A percentile compares a stretch with the other conserved stretches of the same genome.
Evolutionary conservation across 73 alveolate genomes (phyloP).

Genomic region (Symbiodinium natans): DNA sequence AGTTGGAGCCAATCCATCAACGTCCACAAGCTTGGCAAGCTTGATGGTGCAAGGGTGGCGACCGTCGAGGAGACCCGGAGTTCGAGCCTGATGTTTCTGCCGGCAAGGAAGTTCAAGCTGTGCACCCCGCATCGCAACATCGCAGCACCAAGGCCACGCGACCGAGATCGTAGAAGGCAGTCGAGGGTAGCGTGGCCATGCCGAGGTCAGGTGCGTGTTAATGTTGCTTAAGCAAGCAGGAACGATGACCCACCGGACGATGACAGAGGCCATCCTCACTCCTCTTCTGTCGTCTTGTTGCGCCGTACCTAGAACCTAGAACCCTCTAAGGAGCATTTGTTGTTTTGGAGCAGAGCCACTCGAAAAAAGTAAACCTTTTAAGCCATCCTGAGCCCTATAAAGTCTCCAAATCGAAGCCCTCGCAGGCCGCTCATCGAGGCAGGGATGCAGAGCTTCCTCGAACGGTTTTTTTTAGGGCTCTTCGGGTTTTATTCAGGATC

Average conservation of each 20-base stretch:
- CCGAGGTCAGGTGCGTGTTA: neutral
- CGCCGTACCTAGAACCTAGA: neutral
- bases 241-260: conserved; percentile 45
- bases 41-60: neutral
- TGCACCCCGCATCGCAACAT: too few relatives aligned
- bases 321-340: neutral
- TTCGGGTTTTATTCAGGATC: too few relatives aligned
- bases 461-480: neutral
- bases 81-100: neutral
- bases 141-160: neutral
- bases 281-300: neutral
- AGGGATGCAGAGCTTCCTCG: neutral
- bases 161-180: conserved; percentile 55
- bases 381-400: neutral
- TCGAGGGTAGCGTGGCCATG: neutral
- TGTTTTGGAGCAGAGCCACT: too few relatives aligned
- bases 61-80: conserved; percentile 21
- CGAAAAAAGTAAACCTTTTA: too few relatives aligned
- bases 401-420: too few relatives aligned
- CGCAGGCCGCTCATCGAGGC: neutral
- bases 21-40: neutral
- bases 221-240: neutral
- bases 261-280: conserved; percentile 21
- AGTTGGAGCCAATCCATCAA: neutral
- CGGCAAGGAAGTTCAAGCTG: neutral